Base-by-base conservation (phyloP, 768 basidiomycete species). In the Termitomyces sp. region DNA sequence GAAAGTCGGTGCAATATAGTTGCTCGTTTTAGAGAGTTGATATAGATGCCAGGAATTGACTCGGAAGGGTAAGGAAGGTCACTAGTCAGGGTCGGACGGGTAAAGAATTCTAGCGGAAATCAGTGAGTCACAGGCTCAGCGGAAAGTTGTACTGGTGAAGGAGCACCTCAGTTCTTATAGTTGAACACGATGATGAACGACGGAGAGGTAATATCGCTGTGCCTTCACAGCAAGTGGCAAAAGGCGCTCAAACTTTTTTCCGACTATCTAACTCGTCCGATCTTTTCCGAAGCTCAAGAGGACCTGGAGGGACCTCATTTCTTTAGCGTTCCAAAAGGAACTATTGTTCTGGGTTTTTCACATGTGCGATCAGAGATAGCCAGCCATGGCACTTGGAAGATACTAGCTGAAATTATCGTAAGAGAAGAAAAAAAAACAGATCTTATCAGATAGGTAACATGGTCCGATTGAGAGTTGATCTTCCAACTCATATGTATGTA, bases 171-270 rank as follows among this genome's bases (percentile, higher is more conserved):
- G 42, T 17, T 45, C 42, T 56, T 56, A 56, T 56, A 56, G 5
- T 56, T 56, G 42, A 11, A 34, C 55, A 20, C 54, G 8, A 8
- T 37, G 3, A n/a, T 38, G 20, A 53, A 53, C 20, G 31, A 32
- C 42, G n/a, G 10, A 12, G 31, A 47, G 53, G 6, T 52, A 38
- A 55, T 55, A 25, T 54, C 38, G 60, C 54, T 65, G 61, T 62
- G 42, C 25, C 29, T 51, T 47, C 48, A 63, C 64, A 49, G 45
- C 61, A 65, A 65, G 59, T 65, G 31, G 64, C 64, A 57, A 65
- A 65, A 60, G 55, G 31, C 56, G 56, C 64, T 60, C 45, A 47
- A 56, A 37, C 25, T 25, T 46, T 47, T 34, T 48, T 59, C 40
- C 25, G 17, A 43, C 48, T 38, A 38, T 42, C 20, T 45, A 42